These are phyloP conservation scores for Myriangium duriaei DNA, from an alignment of 2,329 filamentous ascomycete species.

Conservation along the genomic window DNA sequence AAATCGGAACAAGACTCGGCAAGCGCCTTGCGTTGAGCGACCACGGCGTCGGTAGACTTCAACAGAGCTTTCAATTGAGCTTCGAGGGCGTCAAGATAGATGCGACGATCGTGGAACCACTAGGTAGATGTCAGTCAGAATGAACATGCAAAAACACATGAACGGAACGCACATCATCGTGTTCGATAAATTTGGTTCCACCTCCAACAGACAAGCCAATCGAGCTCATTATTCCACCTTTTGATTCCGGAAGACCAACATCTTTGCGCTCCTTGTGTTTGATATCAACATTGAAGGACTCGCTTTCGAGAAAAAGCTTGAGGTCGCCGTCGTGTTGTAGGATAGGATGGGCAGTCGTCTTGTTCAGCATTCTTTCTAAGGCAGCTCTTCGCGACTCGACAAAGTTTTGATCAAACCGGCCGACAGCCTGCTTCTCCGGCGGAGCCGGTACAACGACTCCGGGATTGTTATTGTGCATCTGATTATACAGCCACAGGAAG, in stretches of 20 bases:
- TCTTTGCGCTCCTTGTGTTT: constrained; percentile 96
- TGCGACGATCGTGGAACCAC: constrained; percentile 96
- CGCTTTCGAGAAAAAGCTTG: constrained; percentile 94
- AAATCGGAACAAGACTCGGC: constrained; percentile 91
- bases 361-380: constrained; percentile 95
- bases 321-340: constrained; percentile 87
- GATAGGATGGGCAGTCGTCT: constrained; percentile 76
- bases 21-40: constrained; percentile 81
- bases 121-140: constrained; percentile 24
- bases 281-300: constrained; percentile 88
- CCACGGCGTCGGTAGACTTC: constrained; percentile 89
- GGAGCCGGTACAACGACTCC: constrained; percentile 91
- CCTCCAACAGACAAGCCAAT: constrained; percentile 68
- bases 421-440: constrained; percentile 94
- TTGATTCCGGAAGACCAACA: constrained; percentile 55
- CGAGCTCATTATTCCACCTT: constrained; percentile 71
- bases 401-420: constrained; percentile 91
- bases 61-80: constrained; percentile 79
- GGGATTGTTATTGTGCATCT: constrained; percentile 85
- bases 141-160: constrained; percentile 9
- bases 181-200: constrained; percentile 79
- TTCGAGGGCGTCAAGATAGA: constrained; percentile 90
- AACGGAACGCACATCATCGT: constrained; percentile 64
- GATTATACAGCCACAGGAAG: constrained; percentile 95
- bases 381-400: constrained; percentile 85